Evolutionary conservation across 441 rosid genomes (phyloP).

Genomic region (Euphorbia schlechtendalii): DNA sequence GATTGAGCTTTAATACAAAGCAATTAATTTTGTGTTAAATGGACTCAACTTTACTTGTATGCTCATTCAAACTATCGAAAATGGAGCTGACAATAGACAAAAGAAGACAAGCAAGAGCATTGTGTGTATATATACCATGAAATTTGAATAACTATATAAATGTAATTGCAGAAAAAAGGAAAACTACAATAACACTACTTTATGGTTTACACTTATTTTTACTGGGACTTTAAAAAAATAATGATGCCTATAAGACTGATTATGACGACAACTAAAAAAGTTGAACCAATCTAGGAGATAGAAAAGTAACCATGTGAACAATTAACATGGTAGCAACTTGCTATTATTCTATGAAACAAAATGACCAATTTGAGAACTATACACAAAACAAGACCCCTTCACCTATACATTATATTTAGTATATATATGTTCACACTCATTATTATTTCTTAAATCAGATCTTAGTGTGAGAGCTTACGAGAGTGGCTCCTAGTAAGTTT

Average conservation of each 20-base stretch:
- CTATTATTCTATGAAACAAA: neutral
- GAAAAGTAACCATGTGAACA: neutral
- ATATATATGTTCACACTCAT: neutral
- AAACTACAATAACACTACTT: too few species aligned
- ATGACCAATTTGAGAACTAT: conserved; percentile 7
- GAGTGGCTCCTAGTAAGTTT: conserved; percentile 33
- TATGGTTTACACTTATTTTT: too few species aligned
- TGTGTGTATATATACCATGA: too few species aligned
- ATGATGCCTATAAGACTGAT: neutral
- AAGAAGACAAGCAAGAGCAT: too few species aligned
- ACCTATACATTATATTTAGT: neutral
- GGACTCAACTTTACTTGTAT: too few species aligned
- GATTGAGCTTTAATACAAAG: too few species aligned
- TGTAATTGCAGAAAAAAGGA: too few species aligned
- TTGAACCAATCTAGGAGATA: neutral
- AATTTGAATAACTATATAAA: too few species aligned
- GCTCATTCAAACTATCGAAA: too few species aligned
- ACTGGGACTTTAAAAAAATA: conserved; percentile 7
- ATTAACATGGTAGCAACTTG: neutral
- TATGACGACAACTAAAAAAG: neutral
- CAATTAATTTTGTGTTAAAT: too few species aligned
- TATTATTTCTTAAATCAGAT: conserved; percentile 10
- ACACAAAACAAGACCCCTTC: conserved; percentile 9
- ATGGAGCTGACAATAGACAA: too few species aligned
- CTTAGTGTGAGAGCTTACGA: conserved; percentile 57